These are phyloP conservation scores for Aspergillus homomorphus DNA, from an alignment of 495 filamentous ascomycete genomes.

Conservation along the genomic window DNA sequence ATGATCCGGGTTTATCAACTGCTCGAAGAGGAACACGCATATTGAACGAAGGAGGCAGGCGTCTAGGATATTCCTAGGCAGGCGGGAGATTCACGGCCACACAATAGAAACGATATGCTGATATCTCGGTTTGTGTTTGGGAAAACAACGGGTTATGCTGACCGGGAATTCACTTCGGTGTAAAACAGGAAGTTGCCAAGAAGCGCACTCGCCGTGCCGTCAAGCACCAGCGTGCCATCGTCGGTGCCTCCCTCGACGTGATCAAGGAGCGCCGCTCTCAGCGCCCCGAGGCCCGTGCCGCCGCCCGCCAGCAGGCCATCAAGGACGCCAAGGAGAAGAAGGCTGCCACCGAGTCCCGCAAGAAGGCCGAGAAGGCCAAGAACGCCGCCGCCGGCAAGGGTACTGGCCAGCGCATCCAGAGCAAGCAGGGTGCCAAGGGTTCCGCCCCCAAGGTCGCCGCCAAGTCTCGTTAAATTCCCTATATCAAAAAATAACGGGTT, in stretches of 20 bases:
- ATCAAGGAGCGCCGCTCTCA: constrained; percentile 97
- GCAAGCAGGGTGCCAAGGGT: constrained; percentile 97
- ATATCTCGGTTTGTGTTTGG: too few relatives aligned
- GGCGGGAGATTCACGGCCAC: too few relatives aligned
- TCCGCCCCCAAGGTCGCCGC: constrained; percentile 80
- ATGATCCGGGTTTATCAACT: too few relatives aligned
- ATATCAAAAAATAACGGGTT: neutral
- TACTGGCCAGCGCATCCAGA: constrained; percentile 70
- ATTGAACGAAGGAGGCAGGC: too few relatives aligned
- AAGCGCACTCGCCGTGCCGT: constrained; percentile 97
- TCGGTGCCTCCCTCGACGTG: constrained; percentile 96
- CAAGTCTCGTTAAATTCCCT: constrained; percentile 71
- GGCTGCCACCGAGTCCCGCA: constrained; percentile 74
- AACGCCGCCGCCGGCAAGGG: constrained; percentile 71
- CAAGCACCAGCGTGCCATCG: constrained; percentile 98
- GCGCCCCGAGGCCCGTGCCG: constrained; percentile 91
- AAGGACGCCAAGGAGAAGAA: constrained; percentile 98
- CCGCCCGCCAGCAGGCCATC: constrained; percentile 87
- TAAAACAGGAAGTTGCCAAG: constrained; percentile 92
- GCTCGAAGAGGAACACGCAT: too few relatives aligned
- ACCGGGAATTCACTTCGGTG: constrained; percentile 31
- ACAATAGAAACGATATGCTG: neutral
- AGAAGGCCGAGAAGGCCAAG: constrained; percentile 99
- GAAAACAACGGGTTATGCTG: constrained; percentile 29
- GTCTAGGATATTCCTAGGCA: too few relatives aligned